Conservation (phyloP, 805 yeast genomes). For the Metschnikowia amazonensis region DNA sequence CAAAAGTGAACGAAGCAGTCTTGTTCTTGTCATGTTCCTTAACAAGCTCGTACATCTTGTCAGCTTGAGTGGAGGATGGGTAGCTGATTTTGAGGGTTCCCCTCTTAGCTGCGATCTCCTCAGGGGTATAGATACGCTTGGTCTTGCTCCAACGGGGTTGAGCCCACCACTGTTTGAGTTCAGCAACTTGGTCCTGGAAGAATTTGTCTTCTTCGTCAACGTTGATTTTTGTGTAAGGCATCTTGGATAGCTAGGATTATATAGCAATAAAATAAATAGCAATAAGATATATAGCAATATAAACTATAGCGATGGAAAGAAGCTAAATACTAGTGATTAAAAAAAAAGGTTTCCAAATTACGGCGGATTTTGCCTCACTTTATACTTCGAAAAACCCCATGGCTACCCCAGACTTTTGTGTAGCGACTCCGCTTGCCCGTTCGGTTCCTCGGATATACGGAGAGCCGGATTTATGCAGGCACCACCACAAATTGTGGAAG, state of each 20-base stretch:
- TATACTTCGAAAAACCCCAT: constrained; percentile 7
- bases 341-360: neutral
- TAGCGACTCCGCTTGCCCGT: constrained; percentile 6
- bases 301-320: neutral
- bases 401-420: constrained; percentile 15
- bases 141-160: constrained; percentile 88
- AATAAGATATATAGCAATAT: neutral
- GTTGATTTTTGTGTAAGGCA: constrained; percentile 58
- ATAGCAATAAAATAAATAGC: neutral
- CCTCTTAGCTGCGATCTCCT: constrained; percentile 86
- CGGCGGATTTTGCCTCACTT: constrained; percentile 3
- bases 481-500: neutral
- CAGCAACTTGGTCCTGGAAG: constrained; percentile 66
- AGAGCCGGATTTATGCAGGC: constrained; percentile 10
- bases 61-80: constrained; percentile 77
- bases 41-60: constrained; percentile 70
- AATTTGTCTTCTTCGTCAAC: constrained; percentile 57
- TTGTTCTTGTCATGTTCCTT: constrained; percentile 67
- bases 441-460: constrained; percentile 14
- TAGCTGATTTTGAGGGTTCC: constrained; percentile 70
- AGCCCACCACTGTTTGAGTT: constrained; percentile 86
- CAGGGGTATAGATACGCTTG: constrained; percentile 83
- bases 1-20: constrained; percentile 84
- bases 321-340: neutral
- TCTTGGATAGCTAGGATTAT: constrained; percentile 11